phyloP scores from a whole-genome alignment of 495 filamentous ascomycete species.

The Aspergillus hancockii region DNA sequence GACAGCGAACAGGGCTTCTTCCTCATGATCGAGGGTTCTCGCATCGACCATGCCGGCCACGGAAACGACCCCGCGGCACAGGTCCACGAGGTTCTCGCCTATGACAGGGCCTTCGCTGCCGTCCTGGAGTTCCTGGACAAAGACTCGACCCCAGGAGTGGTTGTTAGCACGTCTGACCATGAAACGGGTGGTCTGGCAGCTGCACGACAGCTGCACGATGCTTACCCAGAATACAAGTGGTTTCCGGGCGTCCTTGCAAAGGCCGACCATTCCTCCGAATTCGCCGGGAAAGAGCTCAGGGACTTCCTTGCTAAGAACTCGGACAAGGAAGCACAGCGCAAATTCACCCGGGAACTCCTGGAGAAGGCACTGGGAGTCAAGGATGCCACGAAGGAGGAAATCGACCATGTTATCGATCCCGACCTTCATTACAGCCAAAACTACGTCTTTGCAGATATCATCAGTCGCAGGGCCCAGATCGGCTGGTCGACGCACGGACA shows the following conservation, averaged over 20 bases:
- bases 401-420: constrained; percentile 60
- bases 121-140: constrained; percentile 83
- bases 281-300: constrained; percentile 59
- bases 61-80: constrained; percentile 94
- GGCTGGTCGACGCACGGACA: constrained; percentile 94
- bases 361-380: constrained; percentile 69
- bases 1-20: constrained; percentile 93
- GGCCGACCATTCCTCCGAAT: constrained; percentile 75
- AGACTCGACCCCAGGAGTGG: constrained; percentile 69
- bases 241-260: constrained; percentile 78
- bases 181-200: constrained; percentile 88
- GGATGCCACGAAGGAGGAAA: constrained; percentile 71
- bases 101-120: constrained; percentile 79
- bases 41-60: constrained; percentile 96
- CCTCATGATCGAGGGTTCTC: constrained; percentile 94
- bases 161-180: constrained; percentile 90
- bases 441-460: constrained; percentile 77
- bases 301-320: constrained; percentile 48
- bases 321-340: constrained; percentile 26
- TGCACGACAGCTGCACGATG: constrained; percentile 68
- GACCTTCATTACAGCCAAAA: constrained; percentile 44
- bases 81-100: constrained; percentile 90
- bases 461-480: constrained; percentile 82
- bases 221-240: constrained; percentile 84
- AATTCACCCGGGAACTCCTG: constrained; percentile 64